phyloP scores from a whole-genome alignment of 75 land plant species.

The Azolla pinnata region DNA sequence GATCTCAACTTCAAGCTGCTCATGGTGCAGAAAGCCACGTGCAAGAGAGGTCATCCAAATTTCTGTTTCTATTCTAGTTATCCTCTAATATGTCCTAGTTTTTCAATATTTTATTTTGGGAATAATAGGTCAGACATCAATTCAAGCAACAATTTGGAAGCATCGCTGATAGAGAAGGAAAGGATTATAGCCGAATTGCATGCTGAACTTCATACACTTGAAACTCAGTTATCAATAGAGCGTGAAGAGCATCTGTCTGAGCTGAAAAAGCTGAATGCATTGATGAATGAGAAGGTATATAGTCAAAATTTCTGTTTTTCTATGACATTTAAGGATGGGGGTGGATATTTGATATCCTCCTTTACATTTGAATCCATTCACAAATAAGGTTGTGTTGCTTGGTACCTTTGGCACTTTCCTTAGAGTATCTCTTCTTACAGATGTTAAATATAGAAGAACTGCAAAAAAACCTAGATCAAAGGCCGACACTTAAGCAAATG shows the following conservation, averaged over 20 bases:
- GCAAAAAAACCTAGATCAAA: conserved; percentile 67
- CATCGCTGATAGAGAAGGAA: conserved; percentile 82
- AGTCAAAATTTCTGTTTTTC: no score
- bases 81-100: no score
- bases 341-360: no score
- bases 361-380: no score
- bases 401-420: no score
- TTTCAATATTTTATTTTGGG: no score
- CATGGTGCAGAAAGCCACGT: conserved; percentile 22
- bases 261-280: conserved; percentile 57
- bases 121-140: conserved; percentile 58
- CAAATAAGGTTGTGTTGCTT: no score
- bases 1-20: conserved; percentile 37
- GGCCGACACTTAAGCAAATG: conserved; percentile 81
- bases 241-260: conserved; percentile 70
- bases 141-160: conserved; percentile 58
- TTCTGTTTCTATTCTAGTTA: no score
- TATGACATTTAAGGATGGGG: no score
- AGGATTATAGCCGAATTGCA: conserved; percentile 89
- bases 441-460: conserved; percentile 50
- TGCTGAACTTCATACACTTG: conserved; percentile 73
- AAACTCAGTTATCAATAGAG: conserved; percentile 63
- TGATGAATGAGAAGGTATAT: conserved; percentile 76
- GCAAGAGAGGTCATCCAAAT: conserved; percentile 27
- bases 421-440: no score